Conservation (phyloP, 1,284 basidiomycete genomes). For the Gomphus sp. region DNA sequence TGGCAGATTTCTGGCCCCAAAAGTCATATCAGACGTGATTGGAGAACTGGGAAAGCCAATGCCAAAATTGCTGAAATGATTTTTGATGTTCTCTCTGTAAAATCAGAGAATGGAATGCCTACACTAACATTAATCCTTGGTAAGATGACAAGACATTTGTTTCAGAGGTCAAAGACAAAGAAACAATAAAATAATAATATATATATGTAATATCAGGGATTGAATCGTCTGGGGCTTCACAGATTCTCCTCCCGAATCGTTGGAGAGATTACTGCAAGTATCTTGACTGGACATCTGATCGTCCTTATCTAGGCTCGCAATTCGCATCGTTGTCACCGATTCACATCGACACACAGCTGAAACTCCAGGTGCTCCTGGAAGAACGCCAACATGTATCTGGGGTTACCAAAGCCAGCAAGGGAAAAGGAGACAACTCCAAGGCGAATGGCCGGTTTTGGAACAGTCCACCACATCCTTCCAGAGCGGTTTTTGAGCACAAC, state of each 20-base stretch:
- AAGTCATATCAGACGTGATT: constrained; percentile 1
- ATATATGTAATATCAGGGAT: not conserved
- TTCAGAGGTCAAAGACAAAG: not conserved
- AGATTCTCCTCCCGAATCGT: not conserved
- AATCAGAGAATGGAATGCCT: not conserved
- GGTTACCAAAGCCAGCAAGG: constrained; percentile 3
- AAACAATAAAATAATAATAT: not conserved
- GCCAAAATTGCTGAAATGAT: not conserved
- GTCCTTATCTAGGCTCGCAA: not conserved
- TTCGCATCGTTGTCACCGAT: constrained; percentile 10
- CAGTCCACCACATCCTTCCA: not conserved
- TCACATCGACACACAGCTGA: not conserved
- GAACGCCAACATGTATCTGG: not conserved
- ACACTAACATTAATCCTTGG: not conserved
- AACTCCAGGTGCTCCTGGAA: not conserved
- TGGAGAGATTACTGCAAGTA: not conserved
- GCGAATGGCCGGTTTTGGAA: constrained; percentile 4
- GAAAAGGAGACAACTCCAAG: constrained; percentile 5
- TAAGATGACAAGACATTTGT: not conserved
- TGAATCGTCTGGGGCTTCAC: not conserved
- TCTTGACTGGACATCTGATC: not conserved
- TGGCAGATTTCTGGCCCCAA: constrained; percentile 2
- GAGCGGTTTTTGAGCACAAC: constrained; percentile 6
- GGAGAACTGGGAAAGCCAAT: not conserved
- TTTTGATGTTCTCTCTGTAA: not conserved